Evolutionary conservation across 2,329 filamentous ascomycete species (phyloP), one percentile per base, ranked within the genome.

Genomic region (Corynespora cassiicola): DNA sequence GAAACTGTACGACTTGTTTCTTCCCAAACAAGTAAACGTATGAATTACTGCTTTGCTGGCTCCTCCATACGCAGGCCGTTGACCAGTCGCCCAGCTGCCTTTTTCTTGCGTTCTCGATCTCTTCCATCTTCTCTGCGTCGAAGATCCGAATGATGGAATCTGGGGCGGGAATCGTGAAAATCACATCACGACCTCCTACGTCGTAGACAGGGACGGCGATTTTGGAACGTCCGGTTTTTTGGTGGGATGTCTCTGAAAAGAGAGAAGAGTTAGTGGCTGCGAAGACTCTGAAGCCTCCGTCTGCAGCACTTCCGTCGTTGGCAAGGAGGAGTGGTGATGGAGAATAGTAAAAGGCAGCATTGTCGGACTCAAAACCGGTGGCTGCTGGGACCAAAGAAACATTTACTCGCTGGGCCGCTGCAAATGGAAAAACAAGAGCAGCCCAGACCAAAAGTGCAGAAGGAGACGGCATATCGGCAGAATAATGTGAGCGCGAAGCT

Each of bases 21-120:
- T 64, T 64, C 17, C 61, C 61, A 26, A 64, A 63, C 7, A 64
- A 18, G 31, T 59, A 64, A 6, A 63, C 20, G 25, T 64, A 63
- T 23, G 36, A 54, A 10, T 60, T 42, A 1, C 56, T 56, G 16
- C 59, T 63, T 14, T 46, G 43, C 9, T 35, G 34, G 23, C 55
- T 63, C 6, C 51, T 50, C 61, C 61, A 64, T n/a, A 42, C 45
- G 12, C 61, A 61, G 7, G 55, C 47, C 6, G 54, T 52, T 18
- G 57, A 62, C 61, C 59, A 63, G 25, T 64, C 59, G 5, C 61
- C 59, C 7, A 63, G 38, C 21, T 56, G 38, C 7, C 47, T 53
- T 43, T 60, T 63, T 9, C 51, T 38, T 9, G 58, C 54, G 10
- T 51, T 44, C 2, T 41, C 11, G 3, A 63, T 33, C 34, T 48